Evolutionary conservation across 345 rosid genomes (phyloP), one percentile per base, ranked within the genome.

Genomic region (Pelargonium nanum): DNA sequence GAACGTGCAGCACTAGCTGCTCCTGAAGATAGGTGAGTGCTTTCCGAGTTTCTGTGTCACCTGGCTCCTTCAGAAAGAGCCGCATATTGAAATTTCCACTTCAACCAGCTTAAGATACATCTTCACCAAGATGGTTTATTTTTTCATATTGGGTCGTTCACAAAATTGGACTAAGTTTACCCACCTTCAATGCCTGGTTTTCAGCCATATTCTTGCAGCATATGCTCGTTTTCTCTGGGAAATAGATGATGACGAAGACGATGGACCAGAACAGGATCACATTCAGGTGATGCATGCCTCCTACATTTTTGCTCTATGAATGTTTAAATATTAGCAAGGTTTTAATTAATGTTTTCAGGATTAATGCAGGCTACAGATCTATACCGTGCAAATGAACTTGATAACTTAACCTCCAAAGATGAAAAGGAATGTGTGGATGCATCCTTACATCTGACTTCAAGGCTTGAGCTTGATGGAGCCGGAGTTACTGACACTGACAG

Each of bases 221-320:
- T 85, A 86, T 72, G 96, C 92, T 30, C 76, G 81, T 75, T 86
- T 88, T 75, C 82, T 88, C n/a, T 91, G 96, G 98, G 96, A 88
- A 66, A 55, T 74, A 19, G 91, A 68, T 17, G 81, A 77, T 56
- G 80, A 75, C 15, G 69, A 60, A n/a, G 71, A 66, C 1, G 69
- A 57, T 0, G 50, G 40, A 12, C 26, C 56, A 66, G 58, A 45
- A 64, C 48, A 62, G 52, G 68, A 72, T 61, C 40, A 66, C 16
- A 19, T 17, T 20, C 62, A 80, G 87, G 91, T 84, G 58, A 55
- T 65, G 30, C 68, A 17, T 65, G 28, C 7, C 32, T 44, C 63
- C 67, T 58, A 21, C 34, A 2, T 50, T 34, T 1, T 20, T 48
- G 24, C 22, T 57, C 30, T 52, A 50, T 13, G 24, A 25, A 32